Evolutionary conservation across 345 rosid genomes (phyloP), one percentile per base, ranked within the genome.

Genomic region (Moricandia arvensis): DNA sequence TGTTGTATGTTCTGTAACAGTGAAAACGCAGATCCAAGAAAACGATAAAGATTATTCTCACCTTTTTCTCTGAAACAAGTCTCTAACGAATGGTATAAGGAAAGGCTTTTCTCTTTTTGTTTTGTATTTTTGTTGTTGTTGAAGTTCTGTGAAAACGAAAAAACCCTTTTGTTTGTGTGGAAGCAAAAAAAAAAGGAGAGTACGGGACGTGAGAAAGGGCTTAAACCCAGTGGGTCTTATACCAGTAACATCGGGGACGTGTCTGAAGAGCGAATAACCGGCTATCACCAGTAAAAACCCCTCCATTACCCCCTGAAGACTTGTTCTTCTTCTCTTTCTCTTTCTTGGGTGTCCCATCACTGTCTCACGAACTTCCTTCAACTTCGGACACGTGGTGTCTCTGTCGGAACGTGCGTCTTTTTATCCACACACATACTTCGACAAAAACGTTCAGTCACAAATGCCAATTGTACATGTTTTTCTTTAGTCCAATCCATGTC

Each of bases 181-280:
- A 54, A 49, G 7, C 24, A 17, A 41, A 53, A 31, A 15, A 27
- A n/a, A n/a, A n/a, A n/a, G n/a, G n/a, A 69, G 24, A 12, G 17
- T 35, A 62, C 43, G 8, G 31, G 59, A 54, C 21, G 29, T n/a
- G 70, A 73, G 1, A 66, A 59, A 49, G 43, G 73, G 71, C 61
- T 79, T 73, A 78, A 78, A 67, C 81, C 81, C 78, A 5, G 31
- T 41, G 80, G n/a, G 59, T 78, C 81, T 78, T 79, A 79, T 79
- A 79, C 58, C 15, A 72, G 73, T 59, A 72, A 65, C 31, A 65
- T 1, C 3, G 63, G 49, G 60, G 49, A 59, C 63, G 68, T 78
- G 74, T 79, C 69, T 61, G 74, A 68, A 61, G 74, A 73, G 78
- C 78, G 78, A 79, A 73, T 79, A 67, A 79, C 41, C 70, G 81